Conservation (phyloP, 2,329 filamentous ascomycete species). For the Cladosporium sp. region DNA sequence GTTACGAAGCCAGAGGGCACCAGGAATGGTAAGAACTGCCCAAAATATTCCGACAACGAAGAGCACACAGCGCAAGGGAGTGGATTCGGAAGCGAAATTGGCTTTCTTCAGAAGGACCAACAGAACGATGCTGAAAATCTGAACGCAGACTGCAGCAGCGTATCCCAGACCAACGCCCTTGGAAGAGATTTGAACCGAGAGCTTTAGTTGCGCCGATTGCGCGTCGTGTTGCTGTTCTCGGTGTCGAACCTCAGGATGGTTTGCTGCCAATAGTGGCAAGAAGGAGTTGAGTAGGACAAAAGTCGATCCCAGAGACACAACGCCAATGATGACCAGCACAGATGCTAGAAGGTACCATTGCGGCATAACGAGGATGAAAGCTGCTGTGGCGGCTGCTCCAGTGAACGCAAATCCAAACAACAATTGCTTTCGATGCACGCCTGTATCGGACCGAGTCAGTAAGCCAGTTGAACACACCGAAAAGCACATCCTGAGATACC, state of each 20-base stretch:
- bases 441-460: conserved; percentile 29
- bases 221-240: conserved; percentile 18
- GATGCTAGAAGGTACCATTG: conserved; percentile 77
- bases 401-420: conserved; percentile 77
- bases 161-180: conserved; percentile 91
- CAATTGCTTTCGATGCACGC: conserved; percentile 76
- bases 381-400: conserved; percentile 76
- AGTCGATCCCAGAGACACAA: conserved; percentile 89
- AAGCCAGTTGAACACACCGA: too few relatives aligned
- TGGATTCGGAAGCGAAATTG: conserved; percentile 70
- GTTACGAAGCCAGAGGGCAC: conserved; percentile 78
- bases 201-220: conserved; percentile 65
- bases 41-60: conserved; percentile 86
- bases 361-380: conserved; percentile 75
- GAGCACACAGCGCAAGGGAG: conserved; percentile 78
- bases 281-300: conserved; percentile 96
- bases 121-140: conserved; percentile 74
- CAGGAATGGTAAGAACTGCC: conserved; percentile 81
- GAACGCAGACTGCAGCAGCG: conserved; percentile 76
- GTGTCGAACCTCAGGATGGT: conserved; percentile 62
- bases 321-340: conserved; percentile 78
- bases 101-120: conserved; percentile 57
- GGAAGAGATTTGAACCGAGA: conserved; percentile 84
- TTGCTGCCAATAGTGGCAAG: conserved; percentile 79
- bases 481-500: conserved; percentile 55